These are phyloP conservation scores for Leccinum subgranulosum DNA, from an alignment of 768 basidiomycete species.

Conservation along the genomic window DNA sequence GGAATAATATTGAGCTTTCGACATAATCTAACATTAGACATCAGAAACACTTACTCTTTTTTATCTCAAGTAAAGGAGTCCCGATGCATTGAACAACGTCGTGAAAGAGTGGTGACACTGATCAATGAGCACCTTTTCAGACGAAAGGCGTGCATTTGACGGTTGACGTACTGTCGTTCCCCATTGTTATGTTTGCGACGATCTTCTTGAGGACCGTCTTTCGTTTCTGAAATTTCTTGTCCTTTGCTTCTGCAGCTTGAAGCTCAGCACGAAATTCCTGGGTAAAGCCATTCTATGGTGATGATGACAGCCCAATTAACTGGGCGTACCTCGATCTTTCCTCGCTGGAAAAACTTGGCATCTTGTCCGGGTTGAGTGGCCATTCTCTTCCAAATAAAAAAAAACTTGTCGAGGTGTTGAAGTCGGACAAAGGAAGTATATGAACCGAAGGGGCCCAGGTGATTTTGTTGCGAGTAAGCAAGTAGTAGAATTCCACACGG, in stretches of 20 bases:
- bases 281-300: slow-evolving; percentile 13
- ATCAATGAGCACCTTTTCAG: slow-evolving; percentile 16
- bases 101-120: slow-evolving; percentile 93
- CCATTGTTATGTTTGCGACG: slow-evolving; percentile 99
- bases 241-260: slow-evolving; percentile 88
- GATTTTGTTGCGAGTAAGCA: background rate
- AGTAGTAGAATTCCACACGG: background rate
- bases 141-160: slow-evolving; percentile 8
- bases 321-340: slow-evolving; percentile 77
- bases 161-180: slow-evolving; percentile 85
- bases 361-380: slow-evolving; percentile 68
- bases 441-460: background rate
- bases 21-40: background rate
- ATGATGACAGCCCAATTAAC: slow-evolving; percentile 4
- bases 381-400: slow-evolving; percentile 28
- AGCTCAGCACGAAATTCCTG: slow-evolving; percentile 91
- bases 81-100: slow-evolving; percentile 94
- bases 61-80: slow-evolving; percentile 95
- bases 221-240: slow-evolving; percentile 93
- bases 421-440: slow-evolving; percentile 2
- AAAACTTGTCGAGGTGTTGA: background rate
- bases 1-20: slow-evolving; percentile 1
- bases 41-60: slow-evolving; percentile 83
- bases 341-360: slow-evolving; percentile 88
- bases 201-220: slow-evolving; percentile 97